Evolutionary conservation across 2,329 filamentous ascomycete species (phyloP).

Genomic region (Alternaria sp.): DNA sequence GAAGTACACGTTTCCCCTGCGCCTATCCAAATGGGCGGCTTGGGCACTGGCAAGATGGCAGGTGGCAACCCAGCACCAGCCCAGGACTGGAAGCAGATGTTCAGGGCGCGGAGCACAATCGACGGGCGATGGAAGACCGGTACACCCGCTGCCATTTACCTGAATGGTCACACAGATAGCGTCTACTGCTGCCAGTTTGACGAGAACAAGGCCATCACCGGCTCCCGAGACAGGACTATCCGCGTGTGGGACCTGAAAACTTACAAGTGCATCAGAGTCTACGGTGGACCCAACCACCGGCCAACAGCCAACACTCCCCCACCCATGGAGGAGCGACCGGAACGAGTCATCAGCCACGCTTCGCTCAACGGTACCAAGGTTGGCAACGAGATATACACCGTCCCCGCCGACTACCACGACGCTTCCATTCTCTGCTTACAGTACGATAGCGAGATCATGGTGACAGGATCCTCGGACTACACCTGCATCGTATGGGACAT

Average conservation of each 20-base stretch:
- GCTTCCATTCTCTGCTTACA: constrained; percentile 94
- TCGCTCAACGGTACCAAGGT: constrained; percentile 56
- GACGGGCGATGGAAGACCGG: constrained; percentile 80
- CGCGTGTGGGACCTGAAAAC: constrained; percentile 95
- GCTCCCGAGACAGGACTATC: constrained; percentile 93
- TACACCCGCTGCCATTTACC: constrained; percentile 80
- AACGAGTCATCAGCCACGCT: constrained; percentile 52
- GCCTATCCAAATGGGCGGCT: constrained; percentile 58
- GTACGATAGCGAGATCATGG: constrained; percentile 90
- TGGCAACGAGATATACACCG: constrained; percentile 55
- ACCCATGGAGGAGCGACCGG: constrained; percentile 49
- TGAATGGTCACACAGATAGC: constrained; percentile 92
- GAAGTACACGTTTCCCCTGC: constrained; percentile 53
- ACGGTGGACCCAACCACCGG: constrained; percentile 74
- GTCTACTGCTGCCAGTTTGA: constrained; percentile 99
- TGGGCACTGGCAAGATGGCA: constrained; percentile 59
- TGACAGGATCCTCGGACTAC: constrained; percentile 92
- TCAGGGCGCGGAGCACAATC: constrained; percentile 75
- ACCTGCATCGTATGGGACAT: constrained; percentile 93
- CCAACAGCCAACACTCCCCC: constrained; percentile 58
- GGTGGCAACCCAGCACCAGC: constrained; percentile 55
- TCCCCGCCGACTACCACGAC: constrained; percentile 71
- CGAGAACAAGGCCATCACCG: constrained; percentile 96
- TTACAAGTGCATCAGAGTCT: constrained; percentile 81
- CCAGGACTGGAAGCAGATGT: constrained; percentile 87